These are phyloP conservation scores for Lepiota subincarnata DNA, from an alignment of 768 basidiomycete genomes.

Conservation along the genomic window DNA sequence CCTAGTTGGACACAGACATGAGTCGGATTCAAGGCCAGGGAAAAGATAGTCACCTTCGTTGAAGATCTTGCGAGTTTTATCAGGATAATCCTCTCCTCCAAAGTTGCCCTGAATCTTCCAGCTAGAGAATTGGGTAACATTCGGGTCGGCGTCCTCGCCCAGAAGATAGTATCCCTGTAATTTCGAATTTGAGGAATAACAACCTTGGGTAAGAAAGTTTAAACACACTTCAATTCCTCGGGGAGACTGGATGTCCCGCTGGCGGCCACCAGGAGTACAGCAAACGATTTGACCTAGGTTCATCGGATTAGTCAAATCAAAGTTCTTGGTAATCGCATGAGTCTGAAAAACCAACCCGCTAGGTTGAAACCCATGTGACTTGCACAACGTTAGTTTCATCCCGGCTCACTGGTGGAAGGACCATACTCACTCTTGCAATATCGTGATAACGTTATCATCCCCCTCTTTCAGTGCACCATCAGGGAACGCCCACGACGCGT, in stretches of 20 bases:
- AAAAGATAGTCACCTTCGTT: not conserved
- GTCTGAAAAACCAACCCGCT: not conserved
- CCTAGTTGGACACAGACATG: not conserved
- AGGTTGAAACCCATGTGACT: not conserved
- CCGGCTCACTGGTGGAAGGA: not conserved
- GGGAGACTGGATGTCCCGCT: not conserved
- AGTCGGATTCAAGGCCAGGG: not conserved
- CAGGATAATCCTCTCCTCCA: slow-evolving; percentile 2
- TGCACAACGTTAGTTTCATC: not conserved
- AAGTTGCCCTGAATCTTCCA: slow-evolving; percentile 1
- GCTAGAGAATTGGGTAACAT: not conserved
- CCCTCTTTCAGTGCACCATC: not conserved
- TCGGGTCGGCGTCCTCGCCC: not conserved
- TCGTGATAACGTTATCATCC: not conserved
- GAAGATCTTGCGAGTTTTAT: slow-evolving; percentile 1
- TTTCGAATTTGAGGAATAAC: not conserved
- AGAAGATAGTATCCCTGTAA: not conserved
- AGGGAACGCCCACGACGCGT: not conserved
- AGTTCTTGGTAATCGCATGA: not conserved
- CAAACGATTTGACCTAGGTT: not conserved
- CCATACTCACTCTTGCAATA: not conserved
- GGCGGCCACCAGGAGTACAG: slow-evolving; percentile 1
- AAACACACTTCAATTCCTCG: not conserved
- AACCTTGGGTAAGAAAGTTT: not conserved
- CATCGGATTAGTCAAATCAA: not conserved